These are phyloP conservation scores for Inosperma sp. DNA, from an alignment of 768 basidiomycete species.

Conservation along the genomic window DNA sequence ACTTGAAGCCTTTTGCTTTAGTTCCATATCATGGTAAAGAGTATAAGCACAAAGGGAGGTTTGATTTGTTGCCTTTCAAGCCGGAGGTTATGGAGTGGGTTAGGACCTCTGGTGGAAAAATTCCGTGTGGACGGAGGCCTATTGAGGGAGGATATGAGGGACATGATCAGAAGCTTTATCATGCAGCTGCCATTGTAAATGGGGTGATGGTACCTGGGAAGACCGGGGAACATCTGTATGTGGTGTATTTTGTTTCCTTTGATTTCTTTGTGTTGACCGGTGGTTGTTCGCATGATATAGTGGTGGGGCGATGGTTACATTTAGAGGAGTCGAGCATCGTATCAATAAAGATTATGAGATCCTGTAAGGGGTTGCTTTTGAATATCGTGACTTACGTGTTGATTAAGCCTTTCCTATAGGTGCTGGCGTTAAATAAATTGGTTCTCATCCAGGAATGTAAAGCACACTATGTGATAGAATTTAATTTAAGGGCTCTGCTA, in stretches of 20 bases:
- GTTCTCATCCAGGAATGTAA: too few relatives aligned
- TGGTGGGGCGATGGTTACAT: slow-evolving; percentile 40
- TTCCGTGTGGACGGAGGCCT: slow-evolving; percentile 54
- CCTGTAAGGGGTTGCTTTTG: slow-evolving; percentile 33
- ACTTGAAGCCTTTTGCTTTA: slow-evolving; percentile 45
- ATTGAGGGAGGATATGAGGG: slow-evolving; percentile 77
- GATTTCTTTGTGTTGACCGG: slow-evolving; percentile 13
- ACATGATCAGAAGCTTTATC: slow-evolving; percentile 58
- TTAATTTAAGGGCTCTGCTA: too few relatives aligned
- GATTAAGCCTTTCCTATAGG: slow-evolving; percentile 20
- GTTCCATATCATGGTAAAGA: slow-evolving; percentile 65
- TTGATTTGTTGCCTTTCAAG: slow-evolving; percentile 69
- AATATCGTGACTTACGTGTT: slow-evolving; percentile 1
- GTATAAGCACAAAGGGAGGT: slow-evolving; percentile 56
- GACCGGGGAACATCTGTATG: slow-evolving; percentile 64
- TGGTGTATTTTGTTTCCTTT: slow-evolving; percentile 8
- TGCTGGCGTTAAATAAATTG: slow-evolving; percentile 34
- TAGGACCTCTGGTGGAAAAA: slow-evolving; percentile 49
- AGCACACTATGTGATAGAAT: too few relatives aligned
- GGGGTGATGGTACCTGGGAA: slow-evolving; percentile 68
- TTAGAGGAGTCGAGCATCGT: slow-evolving; percentile 41
- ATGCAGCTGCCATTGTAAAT: slow-evolving; percentile 51
- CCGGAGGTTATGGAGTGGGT: slow-evolving; percentile 71
- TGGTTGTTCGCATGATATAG: slow-evolving; percentile 27
- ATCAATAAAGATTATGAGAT: slow-evolving; percentile 43